These are phyloP conservation scores for Trichoderma gracile DNA, from an alignment of 2,329 filamentous ascomycete genomes.

Conservation along the genomic window DNA sequence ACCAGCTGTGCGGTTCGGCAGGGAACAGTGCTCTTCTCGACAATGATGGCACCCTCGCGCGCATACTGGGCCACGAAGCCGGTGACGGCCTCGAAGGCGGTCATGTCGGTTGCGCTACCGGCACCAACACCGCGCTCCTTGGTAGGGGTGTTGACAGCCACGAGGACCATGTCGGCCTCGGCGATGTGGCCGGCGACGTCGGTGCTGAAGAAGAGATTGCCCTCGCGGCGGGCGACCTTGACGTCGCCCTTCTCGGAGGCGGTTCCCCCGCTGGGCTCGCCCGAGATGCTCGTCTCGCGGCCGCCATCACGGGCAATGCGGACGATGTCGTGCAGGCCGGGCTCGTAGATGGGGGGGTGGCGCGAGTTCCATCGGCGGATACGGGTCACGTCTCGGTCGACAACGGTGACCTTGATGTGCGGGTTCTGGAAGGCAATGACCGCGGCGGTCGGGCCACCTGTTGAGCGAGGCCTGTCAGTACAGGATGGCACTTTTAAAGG, in stretches of 20 bases:
- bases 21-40: slow-evolving; percentile 81
- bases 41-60: slow-evolving; percentile 68
- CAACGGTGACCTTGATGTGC: slow-evolving; percentile 69
- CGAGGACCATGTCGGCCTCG: slow-evolving; percentile 71
- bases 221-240: slow-evolving; percentile 47
- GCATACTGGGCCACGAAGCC: slow-evolving; percentile 67
- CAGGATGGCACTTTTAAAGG: too few species aligned
- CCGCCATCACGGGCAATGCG: slow-evolving; percentile 62
- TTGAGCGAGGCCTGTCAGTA: not conserved
- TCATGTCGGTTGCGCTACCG: slow-evolving; percentile 71
- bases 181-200: slow-evolving; percentile 62
- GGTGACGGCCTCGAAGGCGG: slow-evolving; percentile 68
- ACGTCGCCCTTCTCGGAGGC: slow-evolving; percentile 31
- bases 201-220: slow-evolving; percentile 74
- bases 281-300: slow-evolving; percentile 46
- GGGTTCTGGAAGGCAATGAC: slow-evolving; percentile 75
- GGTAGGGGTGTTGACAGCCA: slow-evolving; percentile 78
- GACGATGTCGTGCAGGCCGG: slow-evolving; percentile 68
- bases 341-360: slow-evolving; percentile 75
- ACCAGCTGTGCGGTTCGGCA: slow-evolving; percentile 72
- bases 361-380: slow-evolving; percentile 73
- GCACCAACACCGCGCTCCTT: slow-evolving; percentile 70
- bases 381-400: slow-evolving; percentile 65
- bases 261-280: slow-evolving; percentile 38
- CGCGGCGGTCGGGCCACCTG: slow-evolving; percentile 73